These are phyloP conservation scores for Leishmania lainsoni DNA, from an alignment of 208 protist genomes.

Conservation along the genomic window DNA sequence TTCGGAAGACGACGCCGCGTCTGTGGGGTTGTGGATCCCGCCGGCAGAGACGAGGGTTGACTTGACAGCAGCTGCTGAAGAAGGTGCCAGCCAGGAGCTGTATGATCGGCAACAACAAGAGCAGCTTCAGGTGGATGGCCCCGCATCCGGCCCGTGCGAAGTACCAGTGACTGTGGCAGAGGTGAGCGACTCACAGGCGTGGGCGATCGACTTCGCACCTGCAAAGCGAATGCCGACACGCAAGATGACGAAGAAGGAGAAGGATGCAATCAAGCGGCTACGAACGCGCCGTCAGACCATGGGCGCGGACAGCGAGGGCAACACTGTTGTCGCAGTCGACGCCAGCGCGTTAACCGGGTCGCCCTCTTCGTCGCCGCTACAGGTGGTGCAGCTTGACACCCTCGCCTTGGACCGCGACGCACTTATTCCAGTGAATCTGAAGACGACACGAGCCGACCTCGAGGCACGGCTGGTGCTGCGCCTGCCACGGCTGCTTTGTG, in stretches of 20 bases:
- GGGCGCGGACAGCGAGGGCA: slow-evolving; percentile 54
- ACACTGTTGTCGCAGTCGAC: slow-evolving; percentile 17
- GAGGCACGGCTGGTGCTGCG: slow-evolving; percentile 72
- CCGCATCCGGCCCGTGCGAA: neutral
- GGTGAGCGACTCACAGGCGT: slow-evolving; percentile 42
- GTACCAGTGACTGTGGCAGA: neutral
- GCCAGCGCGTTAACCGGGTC: neutral
- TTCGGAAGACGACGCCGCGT: neutral
- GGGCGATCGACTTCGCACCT: slow-evolving; percentile 70
- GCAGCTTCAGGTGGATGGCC: neutral
- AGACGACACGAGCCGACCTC: slow-evolving; percentile 68
- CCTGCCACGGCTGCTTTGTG: slow-evolving; percentile 68
- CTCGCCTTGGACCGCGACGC: slow-evolving; percentile 39
- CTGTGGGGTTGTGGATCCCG: neutral
- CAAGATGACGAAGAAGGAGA: slow-evolving; percentile 74
- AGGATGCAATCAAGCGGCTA: slow-evolving; percentile 49
- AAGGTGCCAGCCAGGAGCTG: neutral
- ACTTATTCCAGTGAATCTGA: slow-evolving; percentile 70
- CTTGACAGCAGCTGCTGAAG: neutral
- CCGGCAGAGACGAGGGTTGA: neutral
- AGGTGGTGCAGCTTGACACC: slow-evolving; percentile 53
- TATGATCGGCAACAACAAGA: too few species aligned
- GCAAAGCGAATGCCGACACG: slow-evolving; percentile 42
- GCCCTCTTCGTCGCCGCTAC: slow-evolving; percentile 20
- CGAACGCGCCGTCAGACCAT: slow-evolving; percentile 24